Conservation (phyloP, 225 moss, liverwort and hornwort species). For the Pseudoscleropodium purum region DNA sequence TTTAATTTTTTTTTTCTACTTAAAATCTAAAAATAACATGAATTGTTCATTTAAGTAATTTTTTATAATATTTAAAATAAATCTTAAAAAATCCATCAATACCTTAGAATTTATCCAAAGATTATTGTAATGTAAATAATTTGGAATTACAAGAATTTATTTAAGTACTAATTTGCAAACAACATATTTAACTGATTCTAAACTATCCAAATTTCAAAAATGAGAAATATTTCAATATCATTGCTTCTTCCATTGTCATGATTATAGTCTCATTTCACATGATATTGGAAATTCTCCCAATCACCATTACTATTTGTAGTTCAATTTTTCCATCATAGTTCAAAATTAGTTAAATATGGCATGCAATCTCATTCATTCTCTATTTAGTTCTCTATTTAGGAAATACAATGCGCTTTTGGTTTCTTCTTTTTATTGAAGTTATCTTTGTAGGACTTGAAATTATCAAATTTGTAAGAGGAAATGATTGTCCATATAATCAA, state of each 20-base stretch:
- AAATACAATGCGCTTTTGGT: background rate
- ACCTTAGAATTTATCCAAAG: too few species aligned
- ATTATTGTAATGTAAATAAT: background rate
- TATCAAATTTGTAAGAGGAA: background rate
- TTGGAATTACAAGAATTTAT: background rate
- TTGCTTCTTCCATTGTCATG: background rate
- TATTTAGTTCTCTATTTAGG: background rate
- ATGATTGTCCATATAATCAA: background rate
- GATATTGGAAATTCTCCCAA: background rate
- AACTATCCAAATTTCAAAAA: background rate
- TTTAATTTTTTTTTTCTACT: background rate
- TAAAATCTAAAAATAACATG: background rate
- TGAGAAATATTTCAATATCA: fast-evolving
- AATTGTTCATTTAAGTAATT: fast-evolving
- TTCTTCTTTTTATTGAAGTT: background rate
- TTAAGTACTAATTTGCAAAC: background rate
- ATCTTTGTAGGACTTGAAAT: background rate
- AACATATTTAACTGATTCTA: background rate
- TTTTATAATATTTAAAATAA: background rate
- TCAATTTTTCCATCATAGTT: background rate
- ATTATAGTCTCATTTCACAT: background rate
- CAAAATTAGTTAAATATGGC: background rate
- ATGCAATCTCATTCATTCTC: background rate
- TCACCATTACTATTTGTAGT: background rate
- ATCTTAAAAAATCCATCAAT: background rate